Evolutionary conservation across 1,284 basidiomycete genomes (phyloP), one percentile per base, ranked within the genome.

Genomic region (Tilletiaria anomala): DNA sequence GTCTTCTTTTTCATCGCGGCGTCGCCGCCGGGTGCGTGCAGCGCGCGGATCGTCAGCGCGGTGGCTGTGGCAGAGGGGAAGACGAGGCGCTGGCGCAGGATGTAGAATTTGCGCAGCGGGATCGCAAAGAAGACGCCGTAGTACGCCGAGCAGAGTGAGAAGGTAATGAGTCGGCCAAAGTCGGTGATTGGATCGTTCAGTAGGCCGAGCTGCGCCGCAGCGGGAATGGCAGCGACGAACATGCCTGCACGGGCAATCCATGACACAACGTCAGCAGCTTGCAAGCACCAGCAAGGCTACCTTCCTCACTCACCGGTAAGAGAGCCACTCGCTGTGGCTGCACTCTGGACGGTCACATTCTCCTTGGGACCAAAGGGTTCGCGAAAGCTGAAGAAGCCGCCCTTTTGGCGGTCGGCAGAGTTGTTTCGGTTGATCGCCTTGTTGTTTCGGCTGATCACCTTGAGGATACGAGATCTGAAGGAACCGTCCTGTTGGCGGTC

Each of bases 51-150:
- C 15, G 77, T 78, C 56, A 73, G 77, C 15, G 78, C 79, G 24
- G 78, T 79, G 10, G 79, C 80, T 41, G 79, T 76, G 12, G 76
- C 76, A 2, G 77, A 77, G 2, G 78, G 79, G 71, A 81, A 81
- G 24, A 76, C 75, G 21, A 79, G 68, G 59, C 78, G 78, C 60
- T 78, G 76, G 60, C 76, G 73, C 40, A 80, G 69, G 52, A 81
- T 78, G 66, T 76, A 80, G 65, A 61, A 78, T 54, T 74, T 75
- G 46, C 76, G 72, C 21, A 78, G 68, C 0, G 77, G 77, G 44
- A 78, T 76, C 48, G 77, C 76, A 64, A 80, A 79, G 67, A 78
- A 77, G 47, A 78, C 72, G 34, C 78, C 78, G 53, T 77, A 79
- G 69, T 77, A 80, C 17, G 75, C 76, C 41, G 75, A 72, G 50